A percentile compares a stretch with the other conserved stretches of the same genome.
These are phyloP conservation scores for Cercospora sp. DNA, from an alignment of 2,329 filamentous ascomycete genomes.

Conservation along the genomic window DNA sequence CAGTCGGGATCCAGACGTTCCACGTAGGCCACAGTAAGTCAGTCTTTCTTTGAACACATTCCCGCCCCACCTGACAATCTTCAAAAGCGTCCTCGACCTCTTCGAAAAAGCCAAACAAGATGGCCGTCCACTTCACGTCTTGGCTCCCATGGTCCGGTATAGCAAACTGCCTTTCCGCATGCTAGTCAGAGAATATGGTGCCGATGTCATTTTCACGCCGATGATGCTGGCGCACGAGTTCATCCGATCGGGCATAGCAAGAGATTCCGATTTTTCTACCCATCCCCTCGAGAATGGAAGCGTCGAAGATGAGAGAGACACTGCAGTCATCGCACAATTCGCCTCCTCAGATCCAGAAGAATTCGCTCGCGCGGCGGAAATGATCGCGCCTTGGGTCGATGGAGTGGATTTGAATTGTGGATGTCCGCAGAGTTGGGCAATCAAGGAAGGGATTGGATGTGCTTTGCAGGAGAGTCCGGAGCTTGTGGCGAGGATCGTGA, in stretches of 20 bases:
- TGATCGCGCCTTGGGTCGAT: slow-evolving; percentile 62
- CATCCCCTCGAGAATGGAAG: slow-evolving; percentile 43
- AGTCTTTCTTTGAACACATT: background rate
- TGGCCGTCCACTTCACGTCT: slow-evolving; percentile 45
- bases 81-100: slow-evolving; percentile 42
- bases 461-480: slow-evolving; percentile 57
- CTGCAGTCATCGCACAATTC: slow-evolving; percentile 65
- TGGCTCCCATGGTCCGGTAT: slow-evolving; percentile 26
- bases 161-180: slow-evolving; percentile 66
- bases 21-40: slow-evolving; percentile 3
- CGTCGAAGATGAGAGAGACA: background rate
- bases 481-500: slow-evolving; percentile 66
- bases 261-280: slow-evolving; percentile 64
- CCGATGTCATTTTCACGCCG: slow-evolving; percentile 69
- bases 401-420: slow-evolving; percentile 73
- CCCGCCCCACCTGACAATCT: background rate
- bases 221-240: slow-evolving; percentile 55
- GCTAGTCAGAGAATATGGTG: slow-evolving; percentile 63
- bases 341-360: slow-evolving; percentile 63
- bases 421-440: slow-evolving; percentile 72
- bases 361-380: slow-evolving; percentile 61
- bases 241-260: slow-evolving; percentile 31
- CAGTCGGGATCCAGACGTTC: background rate
- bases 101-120: slow-evolving; percentile 58
- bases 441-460: slow-evolving; percentile 66